phyloP scores from a whole-genome alignment of 139 green algal genomes.

The Chlorella vulgaris region DNA sequence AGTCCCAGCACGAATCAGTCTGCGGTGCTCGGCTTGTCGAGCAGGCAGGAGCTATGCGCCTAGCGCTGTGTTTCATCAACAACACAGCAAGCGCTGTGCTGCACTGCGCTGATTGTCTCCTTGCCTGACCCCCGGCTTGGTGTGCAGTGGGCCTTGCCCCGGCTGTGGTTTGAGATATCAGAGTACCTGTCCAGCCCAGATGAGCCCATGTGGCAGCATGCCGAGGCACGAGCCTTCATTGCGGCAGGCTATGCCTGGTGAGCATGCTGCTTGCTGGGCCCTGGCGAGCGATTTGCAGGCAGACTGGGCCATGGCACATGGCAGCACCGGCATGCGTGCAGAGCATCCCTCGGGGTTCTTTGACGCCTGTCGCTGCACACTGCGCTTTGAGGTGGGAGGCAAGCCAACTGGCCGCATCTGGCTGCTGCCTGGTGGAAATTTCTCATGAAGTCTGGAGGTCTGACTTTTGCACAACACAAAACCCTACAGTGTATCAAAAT shows the following conservation, averaged over 20 bases:
- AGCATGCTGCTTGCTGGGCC: neutral
- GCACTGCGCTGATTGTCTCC: no score
- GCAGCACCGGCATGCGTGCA: neutral
- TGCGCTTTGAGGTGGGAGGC: neutral
- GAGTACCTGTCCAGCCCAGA: neutral
- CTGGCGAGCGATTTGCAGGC: neutral
- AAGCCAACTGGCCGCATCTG: no score
- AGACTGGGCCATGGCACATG: no score
- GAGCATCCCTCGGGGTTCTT: no score
- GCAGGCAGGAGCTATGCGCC: no score
- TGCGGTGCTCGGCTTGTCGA: no score
- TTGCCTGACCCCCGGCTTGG: no score
- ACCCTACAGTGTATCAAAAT: neutral
- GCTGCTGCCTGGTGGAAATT: no score
- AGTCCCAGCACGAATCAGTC: no score
- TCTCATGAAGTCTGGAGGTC: no score
- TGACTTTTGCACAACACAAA: no score
- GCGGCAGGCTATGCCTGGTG: conserved; percentile 10
- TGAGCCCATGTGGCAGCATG: neutral
- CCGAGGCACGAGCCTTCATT: neutral
- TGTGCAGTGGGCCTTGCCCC: conserved; percentile 2
- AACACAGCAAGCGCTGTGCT: neutral
- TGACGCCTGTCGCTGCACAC: no score
- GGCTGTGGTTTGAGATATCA: neutral
- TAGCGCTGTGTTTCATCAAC: neutral